Conservation (phyloP, 345 rosid genomes). For the Tarenaya hassleriana region DNA sequence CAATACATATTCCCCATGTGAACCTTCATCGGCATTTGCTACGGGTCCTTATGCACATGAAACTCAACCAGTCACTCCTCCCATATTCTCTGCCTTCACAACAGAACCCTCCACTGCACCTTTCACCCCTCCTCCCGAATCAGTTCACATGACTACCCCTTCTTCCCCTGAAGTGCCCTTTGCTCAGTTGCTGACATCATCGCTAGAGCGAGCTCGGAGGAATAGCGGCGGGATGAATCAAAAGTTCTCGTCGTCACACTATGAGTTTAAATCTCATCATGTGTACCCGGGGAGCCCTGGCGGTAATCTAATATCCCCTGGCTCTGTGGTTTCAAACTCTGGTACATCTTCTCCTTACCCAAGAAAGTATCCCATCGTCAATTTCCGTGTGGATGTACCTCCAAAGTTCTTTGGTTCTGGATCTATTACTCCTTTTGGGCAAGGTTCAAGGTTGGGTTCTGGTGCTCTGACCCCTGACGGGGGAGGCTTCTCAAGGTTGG, state of each 20-base stretch:
- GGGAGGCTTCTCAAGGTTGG: constrained; percentile 58
- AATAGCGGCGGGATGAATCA: constrained; percentile 47
- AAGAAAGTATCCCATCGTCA: constrained; percentile 51
- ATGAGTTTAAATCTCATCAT: constrained; percentile 56
- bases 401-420: constrained; percentile 61
- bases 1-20: constrained; percentile 52
- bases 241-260: constrained; percentile 55
- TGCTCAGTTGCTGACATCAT: constrained; percentile 83
- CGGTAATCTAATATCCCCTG: constrained; percentile 72
- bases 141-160: constrained; percentile 75
- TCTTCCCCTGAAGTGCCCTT: constrained; percentile 96
- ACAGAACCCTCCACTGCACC: constrained; percentile 97
- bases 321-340: constrained; percentile 67
- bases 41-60: constrained; percentile 92
- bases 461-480: constrained; percentile 82
- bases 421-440: constrained; percentile 55
- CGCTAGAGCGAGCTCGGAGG: constrained; percentile 75
- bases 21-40: constrained; percentile 66
- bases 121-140: constrained; percentile 86
- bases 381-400: constrained; percentile 54
- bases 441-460: constrained; percentile 87
- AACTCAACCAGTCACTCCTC: constrained; percentile 94
- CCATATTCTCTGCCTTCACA: constrained; percentile 78
- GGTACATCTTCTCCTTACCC: constrained; percentile 90
- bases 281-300: constrained; percentile 79